Conservation (phyloP, 2,329 filamentous ascomycete species). For the Aspergillus luchuensis region DNA sequence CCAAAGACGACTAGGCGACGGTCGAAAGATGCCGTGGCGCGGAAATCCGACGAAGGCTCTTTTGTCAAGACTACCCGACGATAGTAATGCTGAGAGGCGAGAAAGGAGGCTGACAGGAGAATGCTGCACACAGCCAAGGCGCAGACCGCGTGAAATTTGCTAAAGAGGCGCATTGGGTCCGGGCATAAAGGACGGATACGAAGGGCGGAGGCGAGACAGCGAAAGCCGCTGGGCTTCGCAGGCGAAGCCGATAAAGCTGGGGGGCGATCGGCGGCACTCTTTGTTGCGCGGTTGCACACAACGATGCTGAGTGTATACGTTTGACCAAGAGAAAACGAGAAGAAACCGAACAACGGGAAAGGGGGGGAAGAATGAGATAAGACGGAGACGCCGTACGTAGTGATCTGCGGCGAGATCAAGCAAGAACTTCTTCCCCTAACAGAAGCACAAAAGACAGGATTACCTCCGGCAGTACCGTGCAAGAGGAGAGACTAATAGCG, state of each 20-base stretch:
- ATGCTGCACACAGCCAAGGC: conserved; percentile 34
- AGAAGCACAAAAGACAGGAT: conserved; percentile 6
- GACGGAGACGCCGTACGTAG: background rate
- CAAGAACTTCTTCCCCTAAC: conserved; percentile 11
- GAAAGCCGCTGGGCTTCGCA: background rate
- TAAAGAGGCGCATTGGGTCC: conserved; percentile 30
- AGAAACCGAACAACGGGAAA: background rate
- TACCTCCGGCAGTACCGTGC: conserved; percentile 11
- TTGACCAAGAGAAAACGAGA: background rate
- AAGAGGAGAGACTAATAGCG: conserved; percentile 11
- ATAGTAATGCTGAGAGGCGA: conserved; percentile 29
- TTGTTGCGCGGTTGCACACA: conserved; percentile 9
- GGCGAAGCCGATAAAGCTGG: conserved; percentile 8
- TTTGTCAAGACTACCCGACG: conserved; percentile 21
- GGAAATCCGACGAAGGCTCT: conserved; percentile 21
- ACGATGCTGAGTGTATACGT: background rate
- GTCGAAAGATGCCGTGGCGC: conserved; percentile 25
- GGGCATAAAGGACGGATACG: conserved; percentile 18
- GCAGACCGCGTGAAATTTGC: conserved; percentile 36
- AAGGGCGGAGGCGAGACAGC: conserved; percentile 11
- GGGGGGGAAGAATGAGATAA: background rate
- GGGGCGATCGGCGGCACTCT: conserved; percentile 10
- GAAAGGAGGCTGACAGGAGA: conserved; percentile 31
- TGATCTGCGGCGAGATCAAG: conserved; percentile 1
- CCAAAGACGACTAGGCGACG: conserved; percentile 42